Percentiles rank a stretch among this genome's conserved stretches.
Conservation (phyloP, 2,329 filamentous ascomycete genomes). For the Fusarium graminum region DNA sequence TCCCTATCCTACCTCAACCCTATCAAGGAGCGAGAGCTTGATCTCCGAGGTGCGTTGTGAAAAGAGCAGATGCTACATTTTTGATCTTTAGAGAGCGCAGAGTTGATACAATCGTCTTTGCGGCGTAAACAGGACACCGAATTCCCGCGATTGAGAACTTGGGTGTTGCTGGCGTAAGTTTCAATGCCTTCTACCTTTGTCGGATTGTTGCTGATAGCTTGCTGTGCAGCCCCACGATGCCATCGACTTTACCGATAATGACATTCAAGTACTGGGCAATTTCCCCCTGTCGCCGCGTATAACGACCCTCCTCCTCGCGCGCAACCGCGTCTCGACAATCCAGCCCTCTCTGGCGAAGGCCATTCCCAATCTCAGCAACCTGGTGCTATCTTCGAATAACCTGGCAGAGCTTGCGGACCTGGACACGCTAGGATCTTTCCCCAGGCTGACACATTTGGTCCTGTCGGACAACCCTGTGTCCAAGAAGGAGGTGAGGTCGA, state of each 20-base stretch:
- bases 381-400: constrained; percentile 87
- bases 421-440: constrained; percentile 79
- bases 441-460: constrained; percentile 81
- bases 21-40: constrained; percentile 97
- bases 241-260: constrained; percentile 99
- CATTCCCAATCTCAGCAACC: constrained; percentile 83
- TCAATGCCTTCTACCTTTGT: constrained; percentile 13
- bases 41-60: constrained; percentile 96
- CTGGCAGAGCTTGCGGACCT: constrained; percentile 87
- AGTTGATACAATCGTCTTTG: constrained; percentile 79
- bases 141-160: constrained; percentile 98
- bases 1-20: constrained; percentile 99
- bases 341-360: constrained; percentile 79
- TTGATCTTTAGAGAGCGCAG: constrained; percentile 67
- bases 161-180: constrained; percentile 88
- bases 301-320: constrained; percentile 86
- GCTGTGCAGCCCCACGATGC: constrained; percentile 85
- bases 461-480: constrained; percentile 90
- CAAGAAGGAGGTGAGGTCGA: constrained; percentile 84
- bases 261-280: constrained; percentile 89
- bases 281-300: constrained; percentile 93
- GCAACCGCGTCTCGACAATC: constrained; percentile 88
- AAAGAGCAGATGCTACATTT: constrained; percentile 97
- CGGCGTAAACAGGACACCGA: constrained; percentile 85
- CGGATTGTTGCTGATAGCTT: constrained; percentile 13